phyloP scores from a whole-genome alignment of 2,329 filamentous ascomycete genomes.

The Ophiocordyceps camponoti-floridani region DNA sequence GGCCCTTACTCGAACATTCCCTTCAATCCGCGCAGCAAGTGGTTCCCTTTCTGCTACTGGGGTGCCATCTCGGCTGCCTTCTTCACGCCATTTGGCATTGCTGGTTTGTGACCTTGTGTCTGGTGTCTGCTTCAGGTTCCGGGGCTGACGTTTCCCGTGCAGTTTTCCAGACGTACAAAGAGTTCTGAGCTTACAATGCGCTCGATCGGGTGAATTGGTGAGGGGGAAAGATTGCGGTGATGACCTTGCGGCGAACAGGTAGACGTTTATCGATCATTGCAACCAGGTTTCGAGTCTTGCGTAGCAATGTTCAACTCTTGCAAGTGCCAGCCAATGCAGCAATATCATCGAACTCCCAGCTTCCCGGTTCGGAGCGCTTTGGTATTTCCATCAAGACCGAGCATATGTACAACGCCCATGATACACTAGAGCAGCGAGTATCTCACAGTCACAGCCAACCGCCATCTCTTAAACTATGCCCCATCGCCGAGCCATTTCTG shows the following conservation, averaged over 20 bases:
- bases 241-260: too few species aligned
- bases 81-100: constrained; percentile 43
- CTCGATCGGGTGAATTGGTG: too few species aligned
- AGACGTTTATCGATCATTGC: too few species aligned
- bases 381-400: too few species aligned
- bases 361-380: too few species aligned
- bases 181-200: constrained; percentile 12
- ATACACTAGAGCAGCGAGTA: neutral
- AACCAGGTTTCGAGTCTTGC: too few species aligned
- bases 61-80: constrained; percentile 42
- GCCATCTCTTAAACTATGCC: constrained; percentile 11
- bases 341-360: too few species aligned
- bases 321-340: too few species aligned
- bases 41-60: constrained; percentile 75
- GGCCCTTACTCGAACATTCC: constrained; percentile 88
- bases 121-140: too few species aligned
- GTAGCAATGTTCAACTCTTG: too few species aligned
- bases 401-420: neutral
- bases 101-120: constrained; percentile 25
- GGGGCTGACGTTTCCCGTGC: constrained; percentile 1
- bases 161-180: constrained; percentile 31
- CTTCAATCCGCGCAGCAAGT: constrained; percentile 86
- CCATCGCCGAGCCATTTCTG: constrained; percentile 8
- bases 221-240: too few species aligned
- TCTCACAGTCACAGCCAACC: constrained; percentile 11